Evolutionary conservation across 495 filamentous ascomycete genomes (phyloP), one percentile per base, ranked within the genome.

Genomic region (Annulohypoxylon nitens): DNA sequence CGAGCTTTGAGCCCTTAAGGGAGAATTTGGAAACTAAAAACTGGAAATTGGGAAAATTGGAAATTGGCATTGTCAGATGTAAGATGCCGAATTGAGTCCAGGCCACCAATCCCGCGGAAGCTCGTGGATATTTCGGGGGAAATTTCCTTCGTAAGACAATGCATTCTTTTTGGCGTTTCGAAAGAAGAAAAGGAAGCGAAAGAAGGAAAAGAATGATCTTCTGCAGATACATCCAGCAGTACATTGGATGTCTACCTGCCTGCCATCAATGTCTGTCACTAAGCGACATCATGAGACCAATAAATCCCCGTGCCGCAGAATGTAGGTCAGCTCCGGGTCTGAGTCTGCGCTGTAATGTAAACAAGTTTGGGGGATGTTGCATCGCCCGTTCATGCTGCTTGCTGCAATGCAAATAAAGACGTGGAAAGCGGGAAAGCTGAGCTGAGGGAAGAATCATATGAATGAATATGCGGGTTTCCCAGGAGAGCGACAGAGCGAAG

Each of bases 91-190:
- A 64, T 54, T 39, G 20, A 57, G 66, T 18, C 53, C 30, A 57
- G 64, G 47, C 50, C 30, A 34, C 12, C 10, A 30, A 50, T 34
- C 63, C 70, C 67, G 64, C 64, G 72, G 64, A 75, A 71, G 16
- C 53, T 71, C 72, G 72, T 68, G 39, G 72, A 67, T 71, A 70
- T 43, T 71, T 75, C 72, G 72, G 72, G 47, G 25, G 30, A n/a
- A 26, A 26, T 26, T 2, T 43, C 25, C 39, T 59, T 59, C 34
- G 36, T 23, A 23, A 67, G 50, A 37, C 30, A 54, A 61, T 61
- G 45, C 37, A 51, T 57, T 71, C 12, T 68, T 71, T 66, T 58
- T 20, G 2, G 3, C 14, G 12, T 47, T 64, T 61, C 20, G 16
- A 54, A 64, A 58, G 51, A 58, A 30, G 30, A 3, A 30, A 30